phyloP scores from a whole-genome alignment of 768 basidiomycete genomes.

The Trametes villosa region DNA sequence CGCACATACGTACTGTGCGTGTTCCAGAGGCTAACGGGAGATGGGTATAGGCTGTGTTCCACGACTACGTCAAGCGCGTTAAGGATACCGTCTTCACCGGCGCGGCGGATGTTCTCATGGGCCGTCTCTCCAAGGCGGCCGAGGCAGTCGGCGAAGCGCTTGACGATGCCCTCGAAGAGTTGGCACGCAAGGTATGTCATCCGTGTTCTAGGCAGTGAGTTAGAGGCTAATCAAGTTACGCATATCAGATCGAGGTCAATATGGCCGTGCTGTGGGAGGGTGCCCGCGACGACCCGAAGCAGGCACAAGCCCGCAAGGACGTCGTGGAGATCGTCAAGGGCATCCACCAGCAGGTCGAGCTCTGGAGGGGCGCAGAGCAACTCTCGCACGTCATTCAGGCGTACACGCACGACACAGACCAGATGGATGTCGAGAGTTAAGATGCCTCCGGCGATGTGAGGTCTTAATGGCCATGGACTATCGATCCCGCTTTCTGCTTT shows the following conservation, averaged over 20 bases:
- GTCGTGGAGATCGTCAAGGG: conserved; percentile 43
- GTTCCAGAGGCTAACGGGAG: neutral
- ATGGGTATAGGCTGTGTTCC: conserved; percentile 50
- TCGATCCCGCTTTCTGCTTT: neutral
- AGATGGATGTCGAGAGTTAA: neutral
- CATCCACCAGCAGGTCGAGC: conserved; percentile 47
- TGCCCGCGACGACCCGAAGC: conserved; percentile 50
- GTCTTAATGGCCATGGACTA: neutral
- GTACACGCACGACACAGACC: neutral
- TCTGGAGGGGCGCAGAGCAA: conserved; percentile 47
- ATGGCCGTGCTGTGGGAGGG: conserved; percentile 65
- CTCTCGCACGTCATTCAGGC: conserved; percentile 1
- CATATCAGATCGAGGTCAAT: conserved; percentile 52
- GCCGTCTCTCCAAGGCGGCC: conserved; percentile 49
- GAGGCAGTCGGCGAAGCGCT: conserved; percentile 55
- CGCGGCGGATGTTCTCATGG: conserved; percentile 55
- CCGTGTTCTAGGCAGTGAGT: neutral
- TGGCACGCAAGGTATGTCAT: conserved; percentile 58
- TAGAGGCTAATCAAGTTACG: conserved; percentile 21
- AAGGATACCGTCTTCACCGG: conserved; percentile 58
- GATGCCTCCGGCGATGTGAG: neutral
- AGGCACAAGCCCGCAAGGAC: conserved; percentile 44
- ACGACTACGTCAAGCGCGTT: conserved; percentile 43
- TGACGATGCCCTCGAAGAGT: conserved; percentile 47
- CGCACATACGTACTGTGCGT: neutral